These are phyloP conservation scores for Nicotiana paniculata DNA, from an alignment of 257 asterid species.

Conservation along the genomic window DNA sequence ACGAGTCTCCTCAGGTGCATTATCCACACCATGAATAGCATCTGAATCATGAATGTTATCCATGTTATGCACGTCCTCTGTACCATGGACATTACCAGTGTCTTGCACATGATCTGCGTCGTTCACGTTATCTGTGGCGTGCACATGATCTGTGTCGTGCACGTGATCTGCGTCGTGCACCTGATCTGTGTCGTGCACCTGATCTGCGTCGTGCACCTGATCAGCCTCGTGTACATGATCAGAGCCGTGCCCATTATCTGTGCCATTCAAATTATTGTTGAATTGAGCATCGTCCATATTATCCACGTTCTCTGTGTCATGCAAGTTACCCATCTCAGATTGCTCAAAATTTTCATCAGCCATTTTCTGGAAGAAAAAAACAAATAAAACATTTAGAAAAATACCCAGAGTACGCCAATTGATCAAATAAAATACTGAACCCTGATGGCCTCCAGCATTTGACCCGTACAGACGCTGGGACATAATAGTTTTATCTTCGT, in stretches of 20 bases:
- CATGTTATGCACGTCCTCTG: background rate
- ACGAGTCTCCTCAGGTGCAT: slow-evolving; percentile 27
- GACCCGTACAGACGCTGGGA: background rate
- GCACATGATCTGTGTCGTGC: background rate
- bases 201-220: background rate
- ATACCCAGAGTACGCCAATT: background rate
- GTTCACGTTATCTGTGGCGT: background rate
- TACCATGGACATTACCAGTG: background rate
- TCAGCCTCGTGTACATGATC: background rate
- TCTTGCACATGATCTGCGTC: background rate
- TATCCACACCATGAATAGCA: background rate
- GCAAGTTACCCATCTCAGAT: slow-evolving; percentile 1
- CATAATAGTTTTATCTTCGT: background rate
- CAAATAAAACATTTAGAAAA: background rate
- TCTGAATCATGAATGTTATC: slow-evolving; percentile 6
- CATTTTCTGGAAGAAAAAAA: slow-evolving; percentile 29
- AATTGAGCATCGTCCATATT: background rate
- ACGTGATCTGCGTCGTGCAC: background rate
- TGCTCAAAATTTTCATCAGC: slow-evolving; percentile 34
- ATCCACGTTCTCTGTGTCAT: slow-evolving; percentile 9
- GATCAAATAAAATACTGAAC: background rate
- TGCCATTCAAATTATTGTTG: background rate
- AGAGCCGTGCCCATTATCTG: background rate
- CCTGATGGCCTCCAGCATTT: background rate
- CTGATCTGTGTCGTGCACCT: background rate